Evolutionary conservation across 495 filamentous ascomycete genomes (phyloP).

Genomic region (Aspergillus sclerotioniger): DNA sequence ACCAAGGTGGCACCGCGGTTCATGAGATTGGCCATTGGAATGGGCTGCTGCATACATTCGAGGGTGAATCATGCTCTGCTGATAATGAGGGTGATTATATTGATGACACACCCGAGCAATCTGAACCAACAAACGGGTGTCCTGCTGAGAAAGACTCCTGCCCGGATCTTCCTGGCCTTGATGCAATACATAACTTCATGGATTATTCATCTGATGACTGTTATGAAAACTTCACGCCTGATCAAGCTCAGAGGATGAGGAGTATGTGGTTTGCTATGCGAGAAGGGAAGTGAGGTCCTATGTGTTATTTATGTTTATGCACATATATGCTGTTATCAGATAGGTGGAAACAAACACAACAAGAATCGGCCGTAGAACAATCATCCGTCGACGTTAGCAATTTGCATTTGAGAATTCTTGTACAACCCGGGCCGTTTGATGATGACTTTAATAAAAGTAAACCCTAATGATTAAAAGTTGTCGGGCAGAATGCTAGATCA

Average conservation of each 20-base stretch:
- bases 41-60: conserved; percentile 55
- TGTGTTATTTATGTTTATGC: conserved; percentile 4
- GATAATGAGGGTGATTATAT: conserved; percentile 50
- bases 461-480: neutral
- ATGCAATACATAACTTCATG: conserved; percentile 56
- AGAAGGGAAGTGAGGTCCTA: conserved; percentile 30
- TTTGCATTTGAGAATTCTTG: too few species aligned
- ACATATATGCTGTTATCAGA: neutral
- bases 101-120: conserved; percentile 52
- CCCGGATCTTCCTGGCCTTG: conserved; percentile 40
- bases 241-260: conserved; percentile 44
- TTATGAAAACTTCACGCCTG: conserved; percentile 46
- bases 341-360: too few species aligned
- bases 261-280: conserved; percentile 48
- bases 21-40: conserved; percentile 63
- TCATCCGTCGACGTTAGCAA: too few species aligned
- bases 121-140: conserved; percentile 48
- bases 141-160: conserved; percentile 49
- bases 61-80: conserved; percentile 45
- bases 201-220: conserved; percentile 56
- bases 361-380: too few species aligned
- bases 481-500: neutral
- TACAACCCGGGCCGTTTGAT: too few species aligned
- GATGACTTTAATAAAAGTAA: too few species aligned
- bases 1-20: conserved; percentile 49